phyloP scores from a whole-genome alignment of 2,329 filamentous ascomycete species.

The Thielaviopsis euricoi region DNA sequence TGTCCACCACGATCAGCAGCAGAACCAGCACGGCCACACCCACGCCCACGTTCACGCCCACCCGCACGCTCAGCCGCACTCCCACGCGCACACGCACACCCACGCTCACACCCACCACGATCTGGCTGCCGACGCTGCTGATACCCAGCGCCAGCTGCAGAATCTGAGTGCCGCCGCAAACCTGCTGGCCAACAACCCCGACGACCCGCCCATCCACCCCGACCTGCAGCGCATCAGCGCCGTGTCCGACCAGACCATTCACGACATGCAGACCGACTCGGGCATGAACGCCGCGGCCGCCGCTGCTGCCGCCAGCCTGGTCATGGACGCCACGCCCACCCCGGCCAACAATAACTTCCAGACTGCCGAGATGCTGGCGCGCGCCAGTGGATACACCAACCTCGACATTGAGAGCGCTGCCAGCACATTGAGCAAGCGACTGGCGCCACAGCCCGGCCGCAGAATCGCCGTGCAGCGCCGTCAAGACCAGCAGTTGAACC shows the following conservation, averaged over 20 bases:
- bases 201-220: slow-evolving; percentile 15
- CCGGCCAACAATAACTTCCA: slow-evolving; percentile 9
- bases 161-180: slow-evolving; percentile 15
- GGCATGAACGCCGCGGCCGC: slow-evolving; percentile 8
- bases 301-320: slow-evolving; percentile 6
- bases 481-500: slow-evolving; percentile 36
- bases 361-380: slow-evolving; percentile 31
- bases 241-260: slow-evolving; percentile 2
- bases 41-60: slow-evolving; percentile 5
- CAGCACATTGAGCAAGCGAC: slow-evolving; percentile 36
- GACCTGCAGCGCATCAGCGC: slow-evolving; percentile 16
- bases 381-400: slow-evolving; percentile 28
- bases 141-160: slow-evolving; percentile 12
- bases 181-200: slow-evolving; percentile 19
- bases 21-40: slow-evolving; percentile 8
- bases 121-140: slow-evolving; percentile 5
- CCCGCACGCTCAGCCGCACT: slow-evolving; percentile 11
- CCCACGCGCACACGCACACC: slow-evolving; percentile 6
- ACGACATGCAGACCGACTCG: slow-evolving; percentile 13
- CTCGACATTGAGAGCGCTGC: slow-evolving; percentile 27
- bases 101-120: slow-evolving; percentile 12
- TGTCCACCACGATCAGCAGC: not conserved
- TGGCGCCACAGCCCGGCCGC: slow-evolving; percentile 32
- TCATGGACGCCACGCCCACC: slow-evolving; percentile 5
- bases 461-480: slow-evolving; percentile 36